Evolutionary conservation across 2,329 filamentous ascomycete species (phyloP), one percentile per base, ranked within the genome.

Genomic region (Alternaria sp.): DNA sequence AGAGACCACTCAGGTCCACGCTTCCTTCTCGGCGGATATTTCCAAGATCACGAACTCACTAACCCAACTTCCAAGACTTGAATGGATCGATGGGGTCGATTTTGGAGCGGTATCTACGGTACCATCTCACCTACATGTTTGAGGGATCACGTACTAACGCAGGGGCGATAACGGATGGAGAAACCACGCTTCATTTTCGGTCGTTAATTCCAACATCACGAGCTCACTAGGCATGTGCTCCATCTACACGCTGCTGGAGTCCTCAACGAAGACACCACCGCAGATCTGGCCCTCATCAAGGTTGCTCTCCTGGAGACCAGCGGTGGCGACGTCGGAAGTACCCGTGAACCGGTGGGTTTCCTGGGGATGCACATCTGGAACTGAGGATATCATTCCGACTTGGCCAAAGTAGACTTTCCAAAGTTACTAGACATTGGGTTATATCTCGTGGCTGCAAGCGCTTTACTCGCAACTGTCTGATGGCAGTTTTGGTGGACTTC

Each of bases 321-420:
- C 69, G 53, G 80, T 79, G 14, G 75, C 77, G 6, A 80, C 78
- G 58, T 80, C 79, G n/a, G 64, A 66, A 2, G 72, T 74, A 10
- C 85, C 81, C 37, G 37, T 41, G 37, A 41, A 41, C 37, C n/a
- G 49, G 85, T 82, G 7, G 86, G 84, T 81, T 89, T 89, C 84
- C 90, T 90, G 62, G 90, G 79, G 2, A 89, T 73, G 44, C 88
- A 88, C 55, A 89, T 84, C 73, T 90, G 88, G 75, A 84, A 89
- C 74, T 89, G 87, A 41, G n/a, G 37, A 41, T 18, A 18, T 41
- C n/a, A 41, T 41, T 18, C n/a, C 37, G n/a, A 41, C 37, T 41
- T 41, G 37, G 37, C 37, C 37, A 41, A 41, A 41, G 9, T 41
- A 41, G 37, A 41, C 37, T 41, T 41, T 41, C 15, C 33, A 18